Evolutionary conservation across 1,139 yeast species (phyloP).

Genomic region (Candida smagusa): DNA sequence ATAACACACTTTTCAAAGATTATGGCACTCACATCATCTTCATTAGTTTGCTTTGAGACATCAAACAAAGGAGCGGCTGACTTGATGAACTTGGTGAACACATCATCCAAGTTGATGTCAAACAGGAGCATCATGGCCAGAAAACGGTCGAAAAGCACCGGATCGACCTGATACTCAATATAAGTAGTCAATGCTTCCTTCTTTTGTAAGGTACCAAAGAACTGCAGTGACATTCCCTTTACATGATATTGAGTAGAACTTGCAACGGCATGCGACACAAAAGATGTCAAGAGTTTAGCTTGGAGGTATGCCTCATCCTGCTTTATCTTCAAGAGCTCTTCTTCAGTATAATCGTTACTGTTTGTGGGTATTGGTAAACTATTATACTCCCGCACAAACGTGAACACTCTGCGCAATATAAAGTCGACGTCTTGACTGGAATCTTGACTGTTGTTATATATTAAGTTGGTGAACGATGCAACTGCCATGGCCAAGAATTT

Average conservation of each 20-base stretch:
- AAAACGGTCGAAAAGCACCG: constrained; percentile 39
- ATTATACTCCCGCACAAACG: constrained; percentile 63
- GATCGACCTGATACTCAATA: constrained; percentile 14
- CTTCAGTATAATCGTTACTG: constrained; percentile 25
- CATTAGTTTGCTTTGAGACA: constrained; percentile 8
- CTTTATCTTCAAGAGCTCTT: constrained; percentile 36
- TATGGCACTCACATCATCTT: constrained; percentile 12
- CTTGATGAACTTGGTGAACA: constrained; percentile 32
- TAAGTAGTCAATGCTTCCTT: constrained; percentile 11
- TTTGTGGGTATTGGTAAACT: constrained; percentile 44
- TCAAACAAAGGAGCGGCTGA: constrained; percentile 26
- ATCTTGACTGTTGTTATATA: constrained; percentile 34
- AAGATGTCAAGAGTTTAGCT: constrained; percentile 40
- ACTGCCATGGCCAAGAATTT: constrained; percentile 68
- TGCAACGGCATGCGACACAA: constrained; percentile 44
- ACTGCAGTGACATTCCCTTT: constrained; percentile 24
- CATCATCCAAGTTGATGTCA: constrained; percentile 54
- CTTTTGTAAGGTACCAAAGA: constrained; percentile 20
- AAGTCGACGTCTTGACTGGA: constrained; percentile 34
- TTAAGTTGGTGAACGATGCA: constrained; percentile 50
- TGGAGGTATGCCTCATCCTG: constrained; percentile 56
- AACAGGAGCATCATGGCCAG: constrained; percentile 53
- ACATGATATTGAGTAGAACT: constrained; percentile 26
- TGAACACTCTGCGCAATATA: constrained; percentile 56
- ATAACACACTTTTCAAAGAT: constrained; percentile 33